phyloP scores from a whole-genome alignment of 495 filamentous ascomycete species.

The Penicillium roqueforti region DNA sequence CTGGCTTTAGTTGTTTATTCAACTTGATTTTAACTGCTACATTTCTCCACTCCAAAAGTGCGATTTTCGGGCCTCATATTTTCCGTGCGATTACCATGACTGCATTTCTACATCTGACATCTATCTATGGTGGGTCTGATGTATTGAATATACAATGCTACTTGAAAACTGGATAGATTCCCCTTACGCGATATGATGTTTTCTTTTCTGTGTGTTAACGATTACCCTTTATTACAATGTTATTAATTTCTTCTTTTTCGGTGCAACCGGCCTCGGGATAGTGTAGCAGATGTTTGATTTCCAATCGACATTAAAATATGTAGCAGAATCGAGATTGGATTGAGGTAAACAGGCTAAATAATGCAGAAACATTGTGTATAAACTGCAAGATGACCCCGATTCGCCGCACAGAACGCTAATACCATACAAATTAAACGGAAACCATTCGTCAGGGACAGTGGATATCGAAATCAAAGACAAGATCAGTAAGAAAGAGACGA shows the following conservation, averaged over 20 bases:
- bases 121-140: background rate
- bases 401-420: background rate
- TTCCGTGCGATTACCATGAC: background rate
- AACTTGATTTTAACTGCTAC: background rate
- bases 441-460: constrained; percentile 1
- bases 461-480: constrained; percentile 1
- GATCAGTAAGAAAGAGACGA: background rate
- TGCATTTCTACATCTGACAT: background rate
- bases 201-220: background rate
- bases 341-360: background rate
- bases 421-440: background rate
- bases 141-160: background rate
- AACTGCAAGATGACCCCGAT: background rate
- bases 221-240: constrained; percentile 2
- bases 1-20: constrained; percentile 52
- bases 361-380: constrained; percentile 1
- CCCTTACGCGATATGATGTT: constrained; percentile 7
- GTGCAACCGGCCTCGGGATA: background rate
- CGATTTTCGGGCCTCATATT: background rate
- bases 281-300: background rate
- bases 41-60: constrained; percentile 1
- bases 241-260: background rate
- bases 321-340: background rate
- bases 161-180: constrained; percentile 4
- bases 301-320: background rate